Base-by-base conservation (phyloP, 2,329 filamentous ascomycete species). In the Didymellaceae sp. region DNA sequence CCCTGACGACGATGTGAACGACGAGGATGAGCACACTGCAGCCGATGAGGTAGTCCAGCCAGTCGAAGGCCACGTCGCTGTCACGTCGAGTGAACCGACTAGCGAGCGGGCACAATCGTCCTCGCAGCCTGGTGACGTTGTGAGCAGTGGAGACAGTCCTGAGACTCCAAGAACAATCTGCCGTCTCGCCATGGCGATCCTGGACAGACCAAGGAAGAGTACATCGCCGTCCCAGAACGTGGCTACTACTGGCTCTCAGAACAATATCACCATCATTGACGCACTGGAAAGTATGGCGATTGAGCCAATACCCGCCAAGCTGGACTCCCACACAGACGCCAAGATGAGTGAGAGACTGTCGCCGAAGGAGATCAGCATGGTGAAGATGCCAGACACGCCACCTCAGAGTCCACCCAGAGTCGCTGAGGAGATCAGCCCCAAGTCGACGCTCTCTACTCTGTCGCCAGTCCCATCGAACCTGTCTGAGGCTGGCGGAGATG, bases 281-380 rank as follows among this genome's bases (percentile, higher is more conserved):
- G 47, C 57, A 17, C 35, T 57, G 8, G 57, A 61, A 24, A 48
- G 40, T 10, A 48, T 50, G 0, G 25, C 61, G n/a, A n/a, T 59
- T 20, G 41, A 44, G 14, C 43, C 47, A n/a, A 51, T 49, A 35
- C 33, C 45, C 31, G 34, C 20, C 9, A 33, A 51, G 5, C 30
- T 57, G 9, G 54, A 38, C 5, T 24, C 60, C 1, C 17, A 52
- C 17, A 54, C 56, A 25, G 43, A 40, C n/a, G 54, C 57, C 35
- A 28, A 49, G 13, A 44, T 45, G 1, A 49, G 51, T 35, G 45
- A 38, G 1, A 25, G 52, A 3, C 8, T 37, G 8, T 21, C 16
- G 7, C n/a, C 46, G 11, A 17, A 17, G 10, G 17, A 25, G 13
- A 24, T 10, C 3, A 34, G 14, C 25, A 18, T 14, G 21, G 31